Percentiles rank a stretch among this genome's conserved stretches.
Evolutionary conservation across 176 grass and related monocot species (phyloP).

Genomic region (Avena eriantha): DNA sequence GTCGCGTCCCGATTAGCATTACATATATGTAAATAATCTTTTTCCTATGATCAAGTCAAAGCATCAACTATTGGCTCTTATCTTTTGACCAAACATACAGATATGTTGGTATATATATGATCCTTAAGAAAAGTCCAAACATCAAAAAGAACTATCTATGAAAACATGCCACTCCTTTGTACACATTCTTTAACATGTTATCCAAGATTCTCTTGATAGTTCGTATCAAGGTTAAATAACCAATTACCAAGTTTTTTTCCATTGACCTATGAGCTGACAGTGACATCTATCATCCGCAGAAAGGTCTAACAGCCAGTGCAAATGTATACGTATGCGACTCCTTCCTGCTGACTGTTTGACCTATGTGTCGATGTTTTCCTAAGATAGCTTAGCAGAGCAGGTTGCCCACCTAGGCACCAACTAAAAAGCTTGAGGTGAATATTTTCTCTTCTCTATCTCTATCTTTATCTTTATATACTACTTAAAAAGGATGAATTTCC

Average conservation of each 20-base stretch:
- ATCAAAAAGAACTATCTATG: background rate
- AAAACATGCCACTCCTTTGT: background rate
- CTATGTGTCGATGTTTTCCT: background rate
- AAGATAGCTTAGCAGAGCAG: background rate
- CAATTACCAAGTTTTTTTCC: background rate
- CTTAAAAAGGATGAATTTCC: no score
- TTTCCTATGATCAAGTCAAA: no score
- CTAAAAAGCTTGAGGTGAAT: no score
- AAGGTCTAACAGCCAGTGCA: background rate
- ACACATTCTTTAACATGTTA: background rate
- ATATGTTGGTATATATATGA: background rate
- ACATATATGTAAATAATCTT: no score
- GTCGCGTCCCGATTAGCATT: no score
- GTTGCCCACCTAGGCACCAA: background rate
- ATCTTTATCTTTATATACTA: no score
- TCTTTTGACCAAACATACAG: background rate
- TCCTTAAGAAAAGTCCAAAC: background rate
- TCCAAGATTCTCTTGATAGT: background rate
- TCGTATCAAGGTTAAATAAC: background rate
- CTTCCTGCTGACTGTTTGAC: no score
- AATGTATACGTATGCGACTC: no score
- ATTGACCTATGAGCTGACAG: background rate
- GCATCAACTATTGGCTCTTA: no score
- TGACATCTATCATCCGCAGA: background rate
- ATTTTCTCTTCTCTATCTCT: no score